Conservation (phyloP, 1,139 yeast species). For the Kurtzmaniella natalensis region DNA sequence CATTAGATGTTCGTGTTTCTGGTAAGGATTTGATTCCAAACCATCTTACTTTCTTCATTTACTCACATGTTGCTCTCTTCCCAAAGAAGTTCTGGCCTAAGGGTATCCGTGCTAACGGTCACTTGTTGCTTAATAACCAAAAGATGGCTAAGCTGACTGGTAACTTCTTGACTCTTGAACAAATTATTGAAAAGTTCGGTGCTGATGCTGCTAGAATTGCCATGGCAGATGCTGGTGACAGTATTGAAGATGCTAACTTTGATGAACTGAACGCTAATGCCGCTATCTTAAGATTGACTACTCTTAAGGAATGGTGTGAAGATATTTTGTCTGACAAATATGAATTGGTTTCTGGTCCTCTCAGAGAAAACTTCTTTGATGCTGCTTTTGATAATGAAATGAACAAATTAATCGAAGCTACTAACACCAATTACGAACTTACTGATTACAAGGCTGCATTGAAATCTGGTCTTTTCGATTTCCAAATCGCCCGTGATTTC, state of each 20-base stretch:
- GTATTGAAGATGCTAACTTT: conserved; percentile 96
- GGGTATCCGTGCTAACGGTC: conserved; percentile 95
- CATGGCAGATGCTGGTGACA: conserved; percentile 97
- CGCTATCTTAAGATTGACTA: conserved; percentile 88
- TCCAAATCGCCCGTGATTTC: conserved; percentile 92
- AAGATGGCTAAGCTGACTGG: conserved; percentile 99
- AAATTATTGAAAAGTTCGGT: conserved; percentile 84
- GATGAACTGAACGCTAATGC: conserved; percentile 97
- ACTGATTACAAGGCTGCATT: conserved; percentile 87
- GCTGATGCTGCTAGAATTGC: conserved; percentile 98
- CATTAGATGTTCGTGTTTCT: conserved; percentile 84
- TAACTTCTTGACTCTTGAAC: conserved; percentile 87
- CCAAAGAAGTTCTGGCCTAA: conserved; percentile 89
- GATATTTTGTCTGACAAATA: conserved; percentile 52
- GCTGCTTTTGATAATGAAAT: conserved; percentile 89
- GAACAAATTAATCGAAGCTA: conserved; percentile 72
- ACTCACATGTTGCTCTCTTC: conserved; percentile 89
- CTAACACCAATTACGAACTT: conserved; percentile 62
- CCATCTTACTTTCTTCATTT: conserved; percentile 93
- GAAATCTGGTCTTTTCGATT: conserved; percentile 87
- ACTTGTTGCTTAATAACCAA: conserved; percentile 88
- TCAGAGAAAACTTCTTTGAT: conserved; percentile 66
- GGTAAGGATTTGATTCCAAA: conserved; percentile 98
- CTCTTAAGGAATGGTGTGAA: conserved; percentile 94
- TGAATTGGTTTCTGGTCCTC: conserved; percentile 65